These are phyloP conservation scores for Thalassiosira allenii DNA, from an alignment of 352 stramenopile species.

Conservation along the genomic window DNA sequence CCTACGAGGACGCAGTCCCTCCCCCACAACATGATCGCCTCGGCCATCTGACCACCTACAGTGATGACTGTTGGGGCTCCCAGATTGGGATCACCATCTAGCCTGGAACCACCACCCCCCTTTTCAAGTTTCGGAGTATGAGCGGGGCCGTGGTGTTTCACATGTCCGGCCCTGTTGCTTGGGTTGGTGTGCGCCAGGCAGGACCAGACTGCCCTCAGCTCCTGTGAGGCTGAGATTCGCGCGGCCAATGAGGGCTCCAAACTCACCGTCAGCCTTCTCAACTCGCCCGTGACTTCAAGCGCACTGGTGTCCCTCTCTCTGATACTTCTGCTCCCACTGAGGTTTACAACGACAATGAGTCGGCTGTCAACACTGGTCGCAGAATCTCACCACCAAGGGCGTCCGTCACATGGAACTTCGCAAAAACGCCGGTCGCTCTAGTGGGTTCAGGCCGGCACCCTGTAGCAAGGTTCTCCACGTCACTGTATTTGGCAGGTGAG, in stretches of 20 bases:
- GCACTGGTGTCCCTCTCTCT: slow-evolving; percentile 1
- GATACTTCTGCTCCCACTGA: not conserved
- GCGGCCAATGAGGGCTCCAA: slow-evolving; percentile 32
- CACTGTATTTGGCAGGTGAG: too few species aligned
- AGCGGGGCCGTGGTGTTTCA: slow-evolving; percentile 16
- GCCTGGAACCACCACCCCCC: not conserved
- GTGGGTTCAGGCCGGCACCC: too few species aligned
- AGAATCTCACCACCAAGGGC: slow-evolving; percentile 15
- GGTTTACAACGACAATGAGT: slow-evolving; percentile 51
- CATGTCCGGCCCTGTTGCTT: slow-evolving; percentile 30
- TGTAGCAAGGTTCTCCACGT: too few species aligned
- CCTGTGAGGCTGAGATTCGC: slow-evolving; percentile 52
- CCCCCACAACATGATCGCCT: slow-evolving; percentile 29
- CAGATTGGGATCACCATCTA: slow-evolving; percentile 33
- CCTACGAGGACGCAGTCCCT: slow-evolving; percentile 22
- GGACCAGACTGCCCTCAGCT: slow-evolving; percentile 33
- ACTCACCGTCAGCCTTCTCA: not conserved
- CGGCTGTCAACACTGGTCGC: slow-evolving; percentile 22
- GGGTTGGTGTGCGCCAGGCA: slow-evolving; percentile 32
- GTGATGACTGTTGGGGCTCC: slow-evolving; percentile 32
- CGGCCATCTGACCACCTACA: slow-evolving; percentile 31
- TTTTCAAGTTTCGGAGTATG: slow-evolving; percentile 36
- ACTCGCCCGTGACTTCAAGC: too few species aligned
- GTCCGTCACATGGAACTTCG: slow-evolving; percentile 34
- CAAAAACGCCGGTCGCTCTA: slow-evolving; percentile 18